phyloP scores from a whole-genome alignment of 129 eudicot genomes.

The Cynara cardunculus region DNA sequence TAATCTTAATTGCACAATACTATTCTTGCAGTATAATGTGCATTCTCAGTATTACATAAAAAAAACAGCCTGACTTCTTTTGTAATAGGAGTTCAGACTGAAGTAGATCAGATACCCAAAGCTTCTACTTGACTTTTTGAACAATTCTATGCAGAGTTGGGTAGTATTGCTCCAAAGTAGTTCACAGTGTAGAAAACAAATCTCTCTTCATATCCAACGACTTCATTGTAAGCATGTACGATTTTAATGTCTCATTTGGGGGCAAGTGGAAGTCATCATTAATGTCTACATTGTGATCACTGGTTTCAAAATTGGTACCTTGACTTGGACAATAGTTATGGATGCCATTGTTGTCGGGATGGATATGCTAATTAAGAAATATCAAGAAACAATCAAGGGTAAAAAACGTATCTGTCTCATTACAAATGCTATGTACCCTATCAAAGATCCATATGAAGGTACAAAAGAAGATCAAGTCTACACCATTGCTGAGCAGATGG shows the following conservation, averaged over 20 bases:
- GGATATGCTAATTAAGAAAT: conserved; percentile 93
- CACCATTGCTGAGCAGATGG: conserved; percentile 86
- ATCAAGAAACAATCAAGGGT: conserved; percentile 73
- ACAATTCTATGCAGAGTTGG: neutral
- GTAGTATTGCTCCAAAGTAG: neutral
- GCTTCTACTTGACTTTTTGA: neutral
- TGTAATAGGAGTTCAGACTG: neutral
- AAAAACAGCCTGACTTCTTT: neutral
- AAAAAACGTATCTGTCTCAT: conserved; percentile 88
- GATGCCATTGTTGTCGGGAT: conserved; percentile 97
- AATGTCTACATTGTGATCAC: neutral
- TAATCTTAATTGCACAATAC: neutral
- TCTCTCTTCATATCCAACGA: neutral
- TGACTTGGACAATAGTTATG: conserved; percentile 65
- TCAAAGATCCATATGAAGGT: conserved; percentile 91
- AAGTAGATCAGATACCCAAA: neutral
- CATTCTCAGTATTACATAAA: neutral
- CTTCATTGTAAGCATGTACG: neutral
- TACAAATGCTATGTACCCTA: conserved; percentile 67
- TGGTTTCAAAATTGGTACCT: conserved; percentile 37
- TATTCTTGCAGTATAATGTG: neutral
- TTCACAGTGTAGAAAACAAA: neutral
- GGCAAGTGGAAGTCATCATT: neutral
- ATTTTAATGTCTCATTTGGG: neutral
- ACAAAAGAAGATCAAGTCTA: conserved; percentile 88